These are phyloP conservation scores for Paramecium bursaria DNA, from an alignment of 73 alveolate species.

Conservation along the genomic window DNA sequence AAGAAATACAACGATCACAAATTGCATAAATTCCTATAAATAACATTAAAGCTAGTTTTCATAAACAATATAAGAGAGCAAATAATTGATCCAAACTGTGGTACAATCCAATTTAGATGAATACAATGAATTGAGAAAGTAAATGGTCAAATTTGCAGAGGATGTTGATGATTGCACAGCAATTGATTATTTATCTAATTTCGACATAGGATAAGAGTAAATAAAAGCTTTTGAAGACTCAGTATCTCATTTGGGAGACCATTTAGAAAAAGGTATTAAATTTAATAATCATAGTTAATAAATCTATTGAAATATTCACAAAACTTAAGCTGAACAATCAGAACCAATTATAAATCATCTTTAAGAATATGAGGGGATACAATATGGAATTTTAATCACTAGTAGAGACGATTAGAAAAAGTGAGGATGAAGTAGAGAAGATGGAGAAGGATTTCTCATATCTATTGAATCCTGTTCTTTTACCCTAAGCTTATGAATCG, in stretches of 20 bases:
- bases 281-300: slow-evolving; percentile 4
- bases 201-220: slow-evolving; percentile 25
- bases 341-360: neutral
- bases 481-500: slow-evolving; percentile 73
- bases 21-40: slow-evolving; percentile 9
- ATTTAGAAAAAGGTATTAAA: slow-evolving; percentile 21
- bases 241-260: slow-evolving; percentile 16
- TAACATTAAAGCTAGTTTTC: neutral
- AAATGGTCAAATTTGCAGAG: slow-evolving; percentile 30
- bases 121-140: slow-evolving; percentile 38
- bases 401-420: neutral
- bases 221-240: slow-evolving; percentile 33
- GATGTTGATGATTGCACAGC: slow-evolving; percentile 45
- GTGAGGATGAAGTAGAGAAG: slow-evolving; percentile 60
- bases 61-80: slow-evolving; percentile 33
- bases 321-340: slow-evolving; percentile 1
- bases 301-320: neutral
- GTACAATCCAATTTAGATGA: slow-evolving; percentile 47
- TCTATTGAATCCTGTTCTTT: slow-evolving; percentile 65
- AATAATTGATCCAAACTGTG: slow-evolving; percentile 11
- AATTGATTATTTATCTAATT: slow-evolving; percentile 16
- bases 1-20: slow-evolving; percentile 1
- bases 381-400: slow-evolving; percentile 12
- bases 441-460: slow-evolving; percentile 75
- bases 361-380: slow-evolving; percentile 6